Conservation (phyloP, 768 basidiomycete genomes). For the Tricholoma saponaceum region DNA sequence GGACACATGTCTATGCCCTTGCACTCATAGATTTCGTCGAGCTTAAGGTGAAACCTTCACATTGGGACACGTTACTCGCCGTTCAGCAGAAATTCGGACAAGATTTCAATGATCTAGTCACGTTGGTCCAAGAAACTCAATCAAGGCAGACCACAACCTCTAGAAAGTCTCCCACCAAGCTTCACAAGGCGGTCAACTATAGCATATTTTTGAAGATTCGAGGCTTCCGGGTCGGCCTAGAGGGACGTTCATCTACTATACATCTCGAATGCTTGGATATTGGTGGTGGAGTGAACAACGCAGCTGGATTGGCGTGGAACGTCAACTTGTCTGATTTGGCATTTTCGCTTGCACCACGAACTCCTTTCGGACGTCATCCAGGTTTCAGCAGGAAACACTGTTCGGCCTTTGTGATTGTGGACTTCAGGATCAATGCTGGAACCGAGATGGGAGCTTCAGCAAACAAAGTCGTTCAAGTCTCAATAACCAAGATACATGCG, state of each 20-base stretch:
- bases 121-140: slow-evolving; percentile 61
- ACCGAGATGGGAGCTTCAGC: slow-evolving; percentile 17
- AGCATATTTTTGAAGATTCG: slow-evolving; percentile 60
- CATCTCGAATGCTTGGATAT: slow-evolving; percentile 76
- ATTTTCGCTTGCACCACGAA: slow-evolving; percentile 75
- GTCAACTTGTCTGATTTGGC: slow-evolving; percentile 70
- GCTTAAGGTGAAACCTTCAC: slow-evolving; percentile 71
- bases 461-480: slow-evolving; percentile 42
- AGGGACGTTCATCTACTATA: slow-evolving; percentile 67
- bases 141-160: slow-evolving; percentile 17
- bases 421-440: slow-evolving; percentile 48
- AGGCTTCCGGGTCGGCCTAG: slow-evolving; percentile 78
- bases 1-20: slow-evolving; percentile 44
- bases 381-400: slow-evolving; percentile 55
- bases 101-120: slow-evolving; percentile 79
- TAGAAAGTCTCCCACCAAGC: slow-evolving; percentile 11
- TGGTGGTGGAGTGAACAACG: slow-evolving; percentile 53
- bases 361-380: slow-evolving; percentile 27
- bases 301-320: slow-evolving; percentile 54
- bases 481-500: slow-evolving; percentile 78
- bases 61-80: slow-evolving; percentile 78
- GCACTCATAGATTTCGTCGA: slow-evolving; percentile 66
- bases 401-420: slow-evolving; percentile 83
- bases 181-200: slow-evolving; percentile 29
- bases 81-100: slow-evolving; percentile 89